Evolutionary conservation across 805 yeast genomes (phyloP).

Genomic region (Hanseniaspora vineae): DNA sequence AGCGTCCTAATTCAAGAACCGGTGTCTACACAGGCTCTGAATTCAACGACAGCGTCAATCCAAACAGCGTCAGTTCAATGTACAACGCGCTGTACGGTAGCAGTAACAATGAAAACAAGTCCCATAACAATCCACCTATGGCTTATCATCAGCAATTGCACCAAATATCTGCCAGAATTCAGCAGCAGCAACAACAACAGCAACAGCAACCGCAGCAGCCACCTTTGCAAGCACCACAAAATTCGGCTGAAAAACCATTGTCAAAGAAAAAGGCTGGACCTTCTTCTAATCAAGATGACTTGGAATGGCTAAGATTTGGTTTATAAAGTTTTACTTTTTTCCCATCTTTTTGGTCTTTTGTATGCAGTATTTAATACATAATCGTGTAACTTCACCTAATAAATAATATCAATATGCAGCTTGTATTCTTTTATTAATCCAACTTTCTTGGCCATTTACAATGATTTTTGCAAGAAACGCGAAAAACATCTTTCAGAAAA

Average conservation of each 20-base stretch:
- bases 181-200: background rate
- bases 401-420: no score
- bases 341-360: background rate
- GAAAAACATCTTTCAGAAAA: background rate
- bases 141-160: background rate
- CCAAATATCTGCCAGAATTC: background rate
- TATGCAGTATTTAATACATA: no score
- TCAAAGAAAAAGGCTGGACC: no score
- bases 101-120: background rate
- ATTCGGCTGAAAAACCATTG: no score
- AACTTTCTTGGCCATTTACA: no score
- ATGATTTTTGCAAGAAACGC: no score
- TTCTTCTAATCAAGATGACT: constrained; percentile 8
- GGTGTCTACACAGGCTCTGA: background rate
- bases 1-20: no score
- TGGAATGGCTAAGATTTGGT: constrained; percentile 26
- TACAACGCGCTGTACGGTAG: constrained; percentile 5
- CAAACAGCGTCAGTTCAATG: constrained; percentile 5
- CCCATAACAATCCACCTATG: background rate
- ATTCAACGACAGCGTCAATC: constrained; percentile 1
- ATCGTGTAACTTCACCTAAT: no score
- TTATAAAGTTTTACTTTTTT: constrained; percentile 6
- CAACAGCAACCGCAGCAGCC: background rate
- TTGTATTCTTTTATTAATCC: no score
- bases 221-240: no score